These are phyloP conservation scores for Aspergillus tubingensis DNA, from an alignment of 2,329 filamentous ascomycete genomes.

Conservation along the genomic window DNA sequence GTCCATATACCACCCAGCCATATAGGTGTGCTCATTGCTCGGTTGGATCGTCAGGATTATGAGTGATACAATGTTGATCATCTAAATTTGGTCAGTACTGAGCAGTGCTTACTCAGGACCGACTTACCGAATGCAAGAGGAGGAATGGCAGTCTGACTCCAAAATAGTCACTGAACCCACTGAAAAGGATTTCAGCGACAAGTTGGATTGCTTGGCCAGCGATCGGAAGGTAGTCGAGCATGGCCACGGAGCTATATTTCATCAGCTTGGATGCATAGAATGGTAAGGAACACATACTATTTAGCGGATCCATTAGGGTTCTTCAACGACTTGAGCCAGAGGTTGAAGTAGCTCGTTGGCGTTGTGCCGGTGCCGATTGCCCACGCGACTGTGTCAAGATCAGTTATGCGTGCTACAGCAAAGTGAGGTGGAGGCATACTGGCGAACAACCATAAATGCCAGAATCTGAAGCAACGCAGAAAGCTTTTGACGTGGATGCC, in stretches of 20 bases:
- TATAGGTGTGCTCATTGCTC: constrained; percentile 7
- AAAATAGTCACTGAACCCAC: constrained; percentile 7
- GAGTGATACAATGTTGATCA: constrained; percentile 7
- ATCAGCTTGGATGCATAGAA: background rate
- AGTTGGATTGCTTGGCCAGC: constrained; percentile 9
- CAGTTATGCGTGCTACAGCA: background rate
- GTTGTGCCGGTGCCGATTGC: constrained; percentile 1
- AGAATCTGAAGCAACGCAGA: constrained; percentile 1
- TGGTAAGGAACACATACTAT: background rate
- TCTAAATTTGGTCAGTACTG: background rate
- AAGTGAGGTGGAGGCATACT: background rate
- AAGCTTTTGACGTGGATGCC: constrained; percentile 5
- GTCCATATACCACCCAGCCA: constrained; percentile 14
- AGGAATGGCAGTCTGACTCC: constrained; percentile 4
- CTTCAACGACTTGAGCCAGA: constrained; percentile 10
- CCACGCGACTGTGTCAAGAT: constrained; percentile 4
- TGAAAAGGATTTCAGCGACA: constrained; percentile 8
- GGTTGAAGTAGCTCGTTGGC: constrained; percentile 8
- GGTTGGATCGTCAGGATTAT: constrained; percentile 6
- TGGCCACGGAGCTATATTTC: background rate
- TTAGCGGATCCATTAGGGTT: background rate
- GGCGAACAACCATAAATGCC: constrained; percentile 7
- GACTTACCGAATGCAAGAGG: background rate
- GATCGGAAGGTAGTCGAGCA: constrained; percentile 10
- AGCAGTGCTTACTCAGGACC: background rate